Evolutionary conservation across 2,329 filamentous ascomycete species (phyloP).

Genomic region (Claviceps maximensis): DNA sequence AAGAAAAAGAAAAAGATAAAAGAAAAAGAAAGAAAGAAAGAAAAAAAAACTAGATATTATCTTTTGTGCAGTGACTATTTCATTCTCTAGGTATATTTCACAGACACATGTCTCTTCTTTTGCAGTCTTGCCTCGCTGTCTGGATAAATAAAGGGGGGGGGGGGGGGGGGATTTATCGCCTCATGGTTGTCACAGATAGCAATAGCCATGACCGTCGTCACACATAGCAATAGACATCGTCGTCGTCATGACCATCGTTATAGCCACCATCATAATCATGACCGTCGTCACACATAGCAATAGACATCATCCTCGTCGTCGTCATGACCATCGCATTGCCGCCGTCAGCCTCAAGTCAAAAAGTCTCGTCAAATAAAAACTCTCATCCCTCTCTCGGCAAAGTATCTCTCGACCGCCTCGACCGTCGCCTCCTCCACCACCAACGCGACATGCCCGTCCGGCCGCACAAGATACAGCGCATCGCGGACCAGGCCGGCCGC

Average conservation of each 20-base stretch:
- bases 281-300: not conserved
- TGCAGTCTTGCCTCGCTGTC: not conserved
- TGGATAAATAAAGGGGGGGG: too few species aligned
- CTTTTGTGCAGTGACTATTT: not conserved
- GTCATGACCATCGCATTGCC: too few species aligned
- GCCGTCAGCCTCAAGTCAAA: too few species aligned
- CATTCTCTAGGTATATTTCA: not conserved
- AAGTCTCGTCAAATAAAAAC: not conserved
- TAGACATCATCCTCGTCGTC: not conserved
- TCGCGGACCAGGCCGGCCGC: not conserved
- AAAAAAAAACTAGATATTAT: too few species aligned
- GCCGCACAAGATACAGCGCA: not conserved
- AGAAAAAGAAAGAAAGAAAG: too few species aligned
- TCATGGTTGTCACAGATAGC: too few species aligned
- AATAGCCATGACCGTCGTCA: too few species aligned
- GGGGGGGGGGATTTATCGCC: too few species aligned
- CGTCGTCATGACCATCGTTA: too few species aligned
- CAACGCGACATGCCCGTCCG: constrained; percentile 1
- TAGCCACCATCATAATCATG: not conserved
- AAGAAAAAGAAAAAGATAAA: too few species aligned
- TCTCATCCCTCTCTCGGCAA: not conserved
- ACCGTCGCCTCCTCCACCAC: not conserved
- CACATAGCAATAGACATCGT: too few species aligned
- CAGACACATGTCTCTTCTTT: not conserved
- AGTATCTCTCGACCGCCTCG: not conserved